Conservation (phyloP, 305 asterid species). For the Rubia tinctorum region DNA sequence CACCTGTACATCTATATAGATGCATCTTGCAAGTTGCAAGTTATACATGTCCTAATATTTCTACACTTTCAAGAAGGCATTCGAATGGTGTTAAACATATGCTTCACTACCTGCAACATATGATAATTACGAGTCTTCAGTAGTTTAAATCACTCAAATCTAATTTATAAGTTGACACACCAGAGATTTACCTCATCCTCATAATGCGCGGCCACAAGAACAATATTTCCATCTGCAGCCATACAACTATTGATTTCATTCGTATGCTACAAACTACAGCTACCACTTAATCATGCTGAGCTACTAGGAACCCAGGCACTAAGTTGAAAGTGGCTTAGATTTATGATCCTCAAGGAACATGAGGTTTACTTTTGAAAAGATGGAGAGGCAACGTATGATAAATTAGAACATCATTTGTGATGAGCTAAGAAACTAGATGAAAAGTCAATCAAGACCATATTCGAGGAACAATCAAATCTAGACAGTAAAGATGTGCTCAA, state of each 20-base stretch:
- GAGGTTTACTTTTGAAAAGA: background rate
- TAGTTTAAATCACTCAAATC: background rate
- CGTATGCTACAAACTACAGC: background rate
- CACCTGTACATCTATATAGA: background rate
- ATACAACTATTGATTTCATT: background rate
- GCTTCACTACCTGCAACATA: background rate
- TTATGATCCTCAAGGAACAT: background rate
- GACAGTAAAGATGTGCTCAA: background rate
- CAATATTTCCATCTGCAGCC: background rate
- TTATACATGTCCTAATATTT: background rate
- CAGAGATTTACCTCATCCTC: background rate
- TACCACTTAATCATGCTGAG: background rate
- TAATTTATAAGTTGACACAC: background rate
- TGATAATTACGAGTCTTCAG: background rate
- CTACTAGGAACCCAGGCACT: background rate
- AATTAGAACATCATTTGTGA: background rate
- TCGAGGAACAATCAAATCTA: background rate
- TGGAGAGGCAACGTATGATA: background rate
- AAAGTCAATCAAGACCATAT: background rate
- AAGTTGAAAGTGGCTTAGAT: background rate
- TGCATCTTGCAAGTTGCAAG: background rate
- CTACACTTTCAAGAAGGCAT: background rate
- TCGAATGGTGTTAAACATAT: background rate
- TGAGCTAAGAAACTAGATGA: background rate
- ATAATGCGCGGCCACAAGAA: background rate